phyloP scores from a whole-genome alignment of 1,284 basidiomycete genomes.

The Puccinia triticina region DNA sequence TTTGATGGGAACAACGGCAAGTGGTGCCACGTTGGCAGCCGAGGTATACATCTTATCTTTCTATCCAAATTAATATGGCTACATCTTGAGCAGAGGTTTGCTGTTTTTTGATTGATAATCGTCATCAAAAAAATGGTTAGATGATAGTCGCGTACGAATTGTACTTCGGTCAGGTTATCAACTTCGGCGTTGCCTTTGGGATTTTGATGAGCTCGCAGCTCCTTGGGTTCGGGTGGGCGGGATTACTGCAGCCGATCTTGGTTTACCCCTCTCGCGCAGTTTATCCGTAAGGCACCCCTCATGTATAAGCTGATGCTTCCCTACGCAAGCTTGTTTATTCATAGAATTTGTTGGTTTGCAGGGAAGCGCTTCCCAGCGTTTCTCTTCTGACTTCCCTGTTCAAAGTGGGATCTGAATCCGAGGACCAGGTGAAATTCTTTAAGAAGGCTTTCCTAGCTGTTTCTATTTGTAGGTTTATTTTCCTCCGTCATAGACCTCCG shows the following conservation, averaged over 20 bases:
- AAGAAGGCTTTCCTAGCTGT: constrained; percentile 32
- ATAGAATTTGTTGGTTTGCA: background rate
- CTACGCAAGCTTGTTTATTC: background rate
- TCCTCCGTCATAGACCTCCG: no score
- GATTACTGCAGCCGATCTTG: constrained; percentile 34
- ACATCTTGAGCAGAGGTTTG: no score
- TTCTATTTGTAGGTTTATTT: constrained; percentile 30
- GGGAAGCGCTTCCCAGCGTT: constrained; percentile 40
- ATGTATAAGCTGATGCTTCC: background rate
- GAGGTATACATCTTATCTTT: background rate
- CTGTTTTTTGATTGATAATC: no score
- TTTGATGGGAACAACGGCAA: constrained; percentile 30
- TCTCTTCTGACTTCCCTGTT: constrained; percentile 24
- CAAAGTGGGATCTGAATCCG: background rate
- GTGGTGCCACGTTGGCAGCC: constrained; percentile 11
- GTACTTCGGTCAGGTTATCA: constrained; percentile 13
- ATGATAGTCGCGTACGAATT: constrained; percentile 18
- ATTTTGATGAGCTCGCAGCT: constrained; percentile 38
- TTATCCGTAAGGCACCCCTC: constrained; percentile 41
- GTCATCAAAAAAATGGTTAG: constrained; percentile 25
- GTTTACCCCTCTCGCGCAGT: constrained; percentile 41
- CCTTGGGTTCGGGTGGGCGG: constrained; percentile 39
- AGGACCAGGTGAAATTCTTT: constrained; percentile 35
- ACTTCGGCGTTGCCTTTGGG: background rate
- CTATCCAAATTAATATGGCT: background rate